Evolutionary conservation across 805 yeast genomes (phyloP), one percentile per base, ranked within the genome.

Genomic region (Lipomyces sp.): DNA sequence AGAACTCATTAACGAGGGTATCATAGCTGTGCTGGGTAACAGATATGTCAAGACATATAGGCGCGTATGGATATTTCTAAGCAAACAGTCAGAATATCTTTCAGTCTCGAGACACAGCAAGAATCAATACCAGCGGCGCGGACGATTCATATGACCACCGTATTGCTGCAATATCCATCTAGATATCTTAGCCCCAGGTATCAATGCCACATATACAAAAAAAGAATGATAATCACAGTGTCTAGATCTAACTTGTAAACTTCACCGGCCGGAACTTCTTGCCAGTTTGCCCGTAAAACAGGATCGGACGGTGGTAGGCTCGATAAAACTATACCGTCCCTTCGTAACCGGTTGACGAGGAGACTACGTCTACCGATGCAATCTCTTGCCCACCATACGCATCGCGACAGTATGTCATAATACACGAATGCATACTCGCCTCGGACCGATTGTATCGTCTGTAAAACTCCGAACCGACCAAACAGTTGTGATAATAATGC

Each of bases 361-460:
- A 95, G 80, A 30, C 97, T 89, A 69, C 97, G 82, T 73, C 89
- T 88, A 0, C 99, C 99, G 35, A 91, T 79, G 0, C 80, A 72
- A 75, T 95, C 99, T 70, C 97, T 84, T 0, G 96, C 98, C 79
- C 92, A 95, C 79, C 85, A 89, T 0, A 91, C 71, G 37, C 65
- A 75, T 0, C 39, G 29, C 0, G 78, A 68, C 0, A 74, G 67
- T 0, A 68, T 18, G 18, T 87, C 76, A 71, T 82, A 76, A 76
- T 76, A 75, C 80, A 86, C 78, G 64, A 81, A 79, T 0, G 99
- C 95, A 80, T 88, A 95, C 74, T 94, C 99, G 1, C 99, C 99
- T 37, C 84, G 82, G 24, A 92, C 71, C 1, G 59, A 61, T 6
- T 78, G 74, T 1, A 91, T 74, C 0, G 85, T 78, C 1, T 77